Evolutionary conservation across 2,329 filamentous ascomycete genomes (phyloP).

Genomic region (Stemphylium beticola): DNA sequence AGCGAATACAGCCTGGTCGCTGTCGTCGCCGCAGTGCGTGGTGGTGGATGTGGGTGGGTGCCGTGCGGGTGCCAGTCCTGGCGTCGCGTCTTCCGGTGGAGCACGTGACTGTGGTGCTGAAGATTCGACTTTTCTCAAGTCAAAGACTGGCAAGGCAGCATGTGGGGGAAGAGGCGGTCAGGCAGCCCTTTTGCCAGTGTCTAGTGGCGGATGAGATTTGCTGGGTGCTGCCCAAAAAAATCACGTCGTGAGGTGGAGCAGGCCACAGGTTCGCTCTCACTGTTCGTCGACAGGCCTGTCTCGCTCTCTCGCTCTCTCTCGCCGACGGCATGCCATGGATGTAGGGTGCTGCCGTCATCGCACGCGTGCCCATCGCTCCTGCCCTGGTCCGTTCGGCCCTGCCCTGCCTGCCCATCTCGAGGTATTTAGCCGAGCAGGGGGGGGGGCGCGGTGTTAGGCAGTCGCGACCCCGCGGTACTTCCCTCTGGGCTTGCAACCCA

Average conservation of each 20-base stretch:
- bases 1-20: conserved; percentile 8
- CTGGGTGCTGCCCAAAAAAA: neutral
- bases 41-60: neutral
- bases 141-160: neutral
- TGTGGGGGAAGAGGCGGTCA: neutral
- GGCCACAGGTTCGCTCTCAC: neutral
- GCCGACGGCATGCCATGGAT: neutral
- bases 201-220: neutral
- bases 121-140: neutral
- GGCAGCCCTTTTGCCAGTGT: neutral
- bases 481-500: conserved; percentile 8
- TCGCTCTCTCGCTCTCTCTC: neutral
- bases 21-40: conserved; percentile 1
- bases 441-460: too few species aligned
- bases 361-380: neutral
- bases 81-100: conserved; percentile 17
- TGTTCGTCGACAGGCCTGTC: neutral
- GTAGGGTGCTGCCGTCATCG: too few species aligned
- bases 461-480: conserved; percentile 18
- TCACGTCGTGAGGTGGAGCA: neutral
- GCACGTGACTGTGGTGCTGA: conserved; percentile 22
- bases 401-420: neutral
- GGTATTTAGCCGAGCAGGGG: too few species aligned
- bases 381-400: neutral
- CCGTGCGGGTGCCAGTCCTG: neutral